These are phyloP conservation scores for Tephrocybe sp. DNA, from an alignment of 768 basidiomycete species.

Conservation along the genomic window DNA sequence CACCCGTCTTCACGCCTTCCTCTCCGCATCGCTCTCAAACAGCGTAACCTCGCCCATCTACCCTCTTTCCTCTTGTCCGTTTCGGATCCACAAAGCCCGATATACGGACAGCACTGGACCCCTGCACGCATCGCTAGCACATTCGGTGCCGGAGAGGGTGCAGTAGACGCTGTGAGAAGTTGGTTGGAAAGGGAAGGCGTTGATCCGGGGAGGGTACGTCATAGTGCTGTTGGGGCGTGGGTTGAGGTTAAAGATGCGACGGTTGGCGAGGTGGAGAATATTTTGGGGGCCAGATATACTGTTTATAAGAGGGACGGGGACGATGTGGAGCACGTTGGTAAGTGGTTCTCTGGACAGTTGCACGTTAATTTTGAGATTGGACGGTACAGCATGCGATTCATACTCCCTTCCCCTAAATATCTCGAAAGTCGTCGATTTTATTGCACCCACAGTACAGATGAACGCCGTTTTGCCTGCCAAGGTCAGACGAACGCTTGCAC, in stretches of 20 bases:
- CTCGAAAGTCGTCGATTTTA: conserved; percentile 29
- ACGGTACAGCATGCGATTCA: conserved; percentile 25
- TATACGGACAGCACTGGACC: conserved; percentile 36
- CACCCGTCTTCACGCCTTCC: conserved; percentile 19
- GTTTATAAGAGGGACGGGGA: conserved; percentile 29
- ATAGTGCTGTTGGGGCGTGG: conserved; percentile 28
- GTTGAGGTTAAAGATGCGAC: conserved; percentile 29
- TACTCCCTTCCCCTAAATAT: conserved; percentile 32
- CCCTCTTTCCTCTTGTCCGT: conserved; percentile 30
- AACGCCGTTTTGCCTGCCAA: conserved; percentile 17
- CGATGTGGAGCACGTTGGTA: conserved; percentile 29
- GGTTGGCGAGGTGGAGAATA: conserved; percentile 28
- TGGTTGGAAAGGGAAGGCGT: conserved; percentile 33
- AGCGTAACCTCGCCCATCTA: conserved; percentile 29
- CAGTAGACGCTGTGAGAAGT: conserved; percentile 22
- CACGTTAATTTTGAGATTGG: too few relatives aligned
- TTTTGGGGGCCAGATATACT: conserved; percentile 32
- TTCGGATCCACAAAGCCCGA: conserved; percentile 34
- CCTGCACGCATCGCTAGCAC: conserved; percentile 25
- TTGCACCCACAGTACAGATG: conserved; percentile 35
- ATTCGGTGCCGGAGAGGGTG: conserved; percentile 30
- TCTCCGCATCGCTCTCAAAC: conserved; percentile 34
- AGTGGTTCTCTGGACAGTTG: conserved; percentile 10
- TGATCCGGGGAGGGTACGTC: conserved; percentile 18
- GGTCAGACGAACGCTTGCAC: background rate